Conservation (phyloP, 129 eudicot species). For the Deinandra increscens region DNA sequence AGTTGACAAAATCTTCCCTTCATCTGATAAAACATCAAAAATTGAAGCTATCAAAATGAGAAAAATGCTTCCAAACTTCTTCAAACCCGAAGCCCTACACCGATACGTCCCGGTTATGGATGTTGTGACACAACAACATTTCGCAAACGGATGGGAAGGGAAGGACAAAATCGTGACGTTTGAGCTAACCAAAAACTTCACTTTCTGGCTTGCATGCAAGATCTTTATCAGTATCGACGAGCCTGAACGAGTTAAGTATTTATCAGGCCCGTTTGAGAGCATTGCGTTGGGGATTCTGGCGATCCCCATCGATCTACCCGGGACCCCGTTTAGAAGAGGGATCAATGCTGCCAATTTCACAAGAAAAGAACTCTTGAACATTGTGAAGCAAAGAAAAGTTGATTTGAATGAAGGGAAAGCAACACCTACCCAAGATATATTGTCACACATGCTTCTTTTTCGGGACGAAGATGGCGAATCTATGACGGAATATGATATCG, state of each 20-base stretch:
- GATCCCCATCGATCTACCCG: conserved; percentile 72
- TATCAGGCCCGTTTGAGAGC: conserved; percentile 53
- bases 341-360: conserved; percentile 62
- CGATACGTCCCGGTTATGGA: conserved; percentile 72
- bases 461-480: conserved; percentile 65
- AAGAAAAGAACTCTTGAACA: conserved; percentile 42
- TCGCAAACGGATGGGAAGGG: conserved; percentile 61
- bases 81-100: conserved; percentile 75
- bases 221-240: conserved; percentile 76
- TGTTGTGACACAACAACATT: conserved; percentile 51
- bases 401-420: conserved; percentile 67
- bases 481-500: conserved; percentile 61
- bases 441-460: conserved; percentile 75
- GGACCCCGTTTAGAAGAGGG: conserved; percentile 67
- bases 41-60: conserved; percentile 75
- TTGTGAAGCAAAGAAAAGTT: conserved; percentile 63
- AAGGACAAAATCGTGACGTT: conserved; percentile 43
- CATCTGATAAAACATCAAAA: conserved; percentile 52
- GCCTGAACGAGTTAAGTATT: conserved; percentile 44
- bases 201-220: conserved; percentile 73
- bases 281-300: conserved; percentile 67
- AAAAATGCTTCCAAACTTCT: conserved; percentile 64
- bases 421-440: conserved; percentile 69
- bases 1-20: conserved; percentile 73
- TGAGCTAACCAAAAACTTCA: conserved; percentile 60